phyloP scores from a whole-genome alignment of 176 grass and related monocot genomes.

The Aegilops bicornis region DNA sequence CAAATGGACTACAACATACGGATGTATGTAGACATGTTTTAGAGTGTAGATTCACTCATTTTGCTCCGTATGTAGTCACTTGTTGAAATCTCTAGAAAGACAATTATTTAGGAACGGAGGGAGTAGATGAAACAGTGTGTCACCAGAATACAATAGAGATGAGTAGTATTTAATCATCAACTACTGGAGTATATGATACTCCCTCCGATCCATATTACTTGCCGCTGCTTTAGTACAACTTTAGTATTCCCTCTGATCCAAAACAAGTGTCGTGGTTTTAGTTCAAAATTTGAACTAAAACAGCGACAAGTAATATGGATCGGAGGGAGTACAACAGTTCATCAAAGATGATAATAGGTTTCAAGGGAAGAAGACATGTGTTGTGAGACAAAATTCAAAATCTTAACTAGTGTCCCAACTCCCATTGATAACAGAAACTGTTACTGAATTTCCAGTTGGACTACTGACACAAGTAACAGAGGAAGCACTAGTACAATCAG shows the following conservation, averaged over 20 bases:
- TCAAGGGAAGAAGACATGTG: neutral
- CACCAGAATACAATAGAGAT: neutral
- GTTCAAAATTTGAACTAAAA: no score
- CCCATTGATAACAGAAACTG: neutral
- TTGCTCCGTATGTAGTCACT: no score
- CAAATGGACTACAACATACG: no score
- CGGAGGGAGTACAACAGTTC: neutral
- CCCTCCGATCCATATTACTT: no score
- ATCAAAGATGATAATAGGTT: neutral
- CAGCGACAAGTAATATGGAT: no score
- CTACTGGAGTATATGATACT: neutral
- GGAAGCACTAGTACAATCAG: neutral
- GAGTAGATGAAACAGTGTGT: conserved; percentile 7
- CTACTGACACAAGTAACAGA: neutral
- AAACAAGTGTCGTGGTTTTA: no score
- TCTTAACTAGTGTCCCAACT: neutral
- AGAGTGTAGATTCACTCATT: no score
- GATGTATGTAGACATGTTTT: no score
- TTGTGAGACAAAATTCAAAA: neutral
- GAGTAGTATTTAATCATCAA: neutral
- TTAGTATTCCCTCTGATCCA: no score
- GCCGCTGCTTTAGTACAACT: no score
- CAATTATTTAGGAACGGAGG: no score
- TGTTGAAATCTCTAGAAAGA: no score
- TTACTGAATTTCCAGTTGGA: neutral